Conservation (phyloP, 108 stramenopile species). For the Cyclostephanos tholiformis region DNA sequence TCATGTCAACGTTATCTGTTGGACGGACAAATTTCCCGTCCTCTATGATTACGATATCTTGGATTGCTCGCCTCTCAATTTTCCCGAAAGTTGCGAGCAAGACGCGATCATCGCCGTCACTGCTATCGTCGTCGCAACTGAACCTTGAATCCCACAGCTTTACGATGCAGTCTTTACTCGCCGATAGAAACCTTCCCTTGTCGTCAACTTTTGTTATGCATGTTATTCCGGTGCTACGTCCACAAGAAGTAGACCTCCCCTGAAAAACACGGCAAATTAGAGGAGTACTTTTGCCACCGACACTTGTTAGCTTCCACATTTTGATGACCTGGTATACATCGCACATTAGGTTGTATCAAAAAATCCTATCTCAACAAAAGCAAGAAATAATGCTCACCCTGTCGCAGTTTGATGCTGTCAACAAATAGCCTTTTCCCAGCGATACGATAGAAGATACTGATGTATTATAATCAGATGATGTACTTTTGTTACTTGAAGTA, state of each 20-base stretch:
- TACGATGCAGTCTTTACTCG: constrained; percentile 28
- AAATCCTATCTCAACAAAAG: not conserved
- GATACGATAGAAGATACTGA: constrained; percentile 31
- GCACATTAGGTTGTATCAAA: not conserved
- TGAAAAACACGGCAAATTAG: constrained; percentile 30
- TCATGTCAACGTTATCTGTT: constrained; percentile 31
- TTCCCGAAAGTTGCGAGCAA: constrained; percentile 40
- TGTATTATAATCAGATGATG: constrained; percentile 1
- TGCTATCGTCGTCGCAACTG: constrained; percentile 31
- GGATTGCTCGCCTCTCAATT: constrained; percentile 21
- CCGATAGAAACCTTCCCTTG: constrained; percentile 44
- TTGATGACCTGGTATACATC: constrained; percentile 19
- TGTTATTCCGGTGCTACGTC: constrained; percentile 26
- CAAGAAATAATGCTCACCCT: not conserved
- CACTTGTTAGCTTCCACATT: constrained; percentile 39
- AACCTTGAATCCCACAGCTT: constrained; percentile 46
- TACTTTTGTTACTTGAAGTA: not conserved
- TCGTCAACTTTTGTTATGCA: constrained; percentile 27
- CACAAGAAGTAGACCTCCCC: constrained; percentile 3
- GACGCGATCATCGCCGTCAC: constrained; percentile 4
- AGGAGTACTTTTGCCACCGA: constrained; percentile 4
- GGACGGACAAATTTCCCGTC: constrained; percentile 40
- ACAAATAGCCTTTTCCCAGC: constrained; percentile 35
- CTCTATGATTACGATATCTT: constrained; percentile 28
- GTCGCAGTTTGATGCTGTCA: constrained; percentile 43